Conservation (phyloP, 768 basidiomycete genomes). For the Amanita pallidorosea region DNA sequence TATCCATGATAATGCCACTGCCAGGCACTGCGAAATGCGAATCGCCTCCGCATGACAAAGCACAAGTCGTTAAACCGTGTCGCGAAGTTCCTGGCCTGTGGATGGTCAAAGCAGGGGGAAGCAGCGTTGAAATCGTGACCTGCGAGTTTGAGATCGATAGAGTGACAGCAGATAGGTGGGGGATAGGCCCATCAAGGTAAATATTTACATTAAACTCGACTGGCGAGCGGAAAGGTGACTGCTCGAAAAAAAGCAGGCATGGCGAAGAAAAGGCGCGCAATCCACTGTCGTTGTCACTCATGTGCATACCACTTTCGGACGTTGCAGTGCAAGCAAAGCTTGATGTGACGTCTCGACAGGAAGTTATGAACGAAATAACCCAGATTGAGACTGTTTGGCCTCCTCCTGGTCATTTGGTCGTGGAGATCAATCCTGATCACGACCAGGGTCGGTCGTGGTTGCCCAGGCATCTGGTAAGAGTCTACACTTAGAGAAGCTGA, state of each 20-base stretch:
- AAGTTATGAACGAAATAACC: conserved; percentile 15
- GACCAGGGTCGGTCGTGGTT: conserved; percentile 26
- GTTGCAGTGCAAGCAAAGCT: conserved; percentile 12
- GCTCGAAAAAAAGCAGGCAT: not conserved
- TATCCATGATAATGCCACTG: not conserved
- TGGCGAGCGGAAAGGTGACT: not conserved
- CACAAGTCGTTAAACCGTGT: conserved; percentile 12
- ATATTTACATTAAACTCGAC: not conserved
- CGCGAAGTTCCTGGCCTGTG: conserved; percentile 31
- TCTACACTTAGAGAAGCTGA: not conserved
- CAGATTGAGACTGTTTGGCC: conserved; percentile 31
- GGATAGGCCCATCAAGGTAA: conserved; percentile 10
- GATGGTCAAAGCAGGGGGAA: conserved; percentile 22
- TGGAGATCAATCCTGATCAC: conserved; percentile 31
- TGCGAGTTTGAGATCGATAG: conserved; percentile 26
- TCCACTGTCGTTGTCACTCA: conserved; percentile 20
- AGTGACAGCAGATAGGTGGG: conserved; percentile 23
- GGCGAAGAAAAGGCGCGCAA: conserved; percentile 3
- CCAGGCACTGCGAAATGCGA: not conserved
- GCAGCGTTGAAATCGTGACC: conserved; percentile 21
- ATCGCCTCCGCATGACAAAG: not conserved
- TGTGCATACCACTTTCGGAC: conserved; percentile 20
- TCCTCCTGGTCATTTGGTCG: conserved; percentile 28
- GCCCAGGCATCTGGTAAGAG: conserved; percentile 28
- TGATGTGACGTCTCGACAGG: conserved; percentile 10